Conservation (phyloP, 2,329 filamentous ascomycete species). For the Pseudogymnoascus sp. region DNA sequence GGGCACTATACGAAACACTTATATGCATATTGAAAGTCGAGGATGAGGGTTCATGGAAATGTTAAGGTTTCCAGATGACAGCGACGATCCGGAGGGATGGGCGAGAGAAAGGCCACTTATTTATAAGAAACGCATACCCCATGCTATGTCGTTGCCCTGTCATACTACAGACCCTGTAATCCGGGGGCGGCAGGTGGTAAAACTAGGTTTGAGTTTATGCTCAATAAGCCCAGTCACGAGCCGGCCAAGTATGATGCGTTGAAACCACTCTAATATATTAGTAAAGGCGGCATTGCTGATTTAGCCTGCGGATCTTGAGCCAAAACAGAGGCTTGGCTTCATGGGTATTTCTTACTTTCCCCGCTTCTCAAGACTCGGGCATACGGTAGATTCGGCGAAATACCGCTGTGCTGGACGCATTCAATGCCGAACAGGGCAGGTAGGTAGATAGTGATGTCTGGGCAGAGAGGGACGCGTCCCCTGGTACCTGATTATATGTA, state of each 20-base stretch:
- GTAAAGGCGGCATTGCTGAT: neutral
- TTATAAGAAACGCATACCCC: neutral
- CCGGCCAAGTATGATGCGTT: neutral
- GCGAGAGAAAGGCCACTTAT: neutral
- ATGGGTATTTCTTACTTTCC: neutral
- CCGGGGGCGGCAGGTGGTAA: neutral
- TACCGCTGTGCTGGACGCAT: neutral
- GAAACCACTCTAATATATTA: neutral
- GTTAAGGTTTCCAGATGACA: neutral
- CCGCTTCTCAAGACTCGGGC: neutral
- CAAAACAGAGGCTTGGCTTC: neutral
- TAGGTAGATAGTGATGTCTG: neutral
- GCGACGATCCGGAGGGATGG: neutral
- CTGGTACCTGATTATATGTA: neutral
- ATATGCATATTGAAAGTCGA: neutral
- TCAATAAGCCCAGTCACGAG: neutral
- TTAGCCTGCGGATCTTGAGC: constrained; percentile 7
- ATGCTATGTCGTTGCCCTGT: neutral
- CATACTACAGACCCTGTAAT: neutral
- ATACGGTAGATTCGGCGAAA: neutral
- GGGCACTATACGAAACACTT: neutral
- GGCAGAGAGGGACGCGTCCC: neutral
- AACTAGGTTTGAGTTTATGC: neutral
- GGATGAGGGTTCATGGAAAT: neutral
- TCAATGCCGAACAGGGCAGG: neutral